Base-by-base conservation (phyloP, 768 basidiomycete species). In the Psilocybe sp. region DNA sequence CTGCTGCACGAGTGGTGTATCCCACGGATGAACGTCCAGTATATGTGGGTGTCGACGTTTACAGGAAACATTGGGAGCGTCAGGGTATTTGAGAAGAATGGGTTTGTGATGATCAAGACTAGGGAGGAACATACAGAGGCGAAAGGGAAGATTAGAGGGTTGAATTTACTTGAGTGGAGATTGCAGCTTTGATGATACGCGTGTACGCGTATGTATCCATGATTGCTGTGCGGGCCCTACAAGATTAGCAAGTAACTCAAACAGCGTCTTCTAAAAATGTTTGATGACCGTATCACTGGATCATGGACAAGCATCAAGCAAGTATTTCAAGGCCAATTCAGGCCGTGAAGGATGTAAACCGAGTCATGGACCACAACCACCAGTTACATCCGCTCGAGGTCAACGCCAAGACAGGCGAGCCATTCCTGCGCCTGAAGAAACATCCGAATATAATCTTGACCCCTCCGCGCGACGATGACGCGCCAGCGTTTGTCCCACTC, bases 1-100 rank as follows among this genome's bases (percentile, higher is more conserved):
- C 41, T 91, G 31, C 47, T 89, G 39, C 59, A 75, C 14, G 59
- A 73, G 8, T 88, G 88, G 86, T 79, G 70, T 16, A 69, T 87
- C 37, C 85, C 84, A 1, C 68, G 82, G 42, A 86, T 89, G 87
- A 73, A 75, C 0, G 71, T 76, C 6, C 72, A 73, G 8, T 60
- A 61, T 42, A 70, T 87, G 50, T 63, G 69, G 14, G 76, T 66
- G 2, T 65, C 68, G 10, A 71, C 76, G 5, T 79, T 77, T 43
- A 59, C 60, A 4, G 84, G 72, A 6, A 90, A 90, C 64, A 59
- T 63, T 4, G 85, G 72, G 0, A 89, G 88, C 54, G 66, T 73
- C 6, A 71, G 79, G 42, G 85, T 88, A 14, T 86, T 89, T 55
- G 40, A 57, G 37, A 65, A 62, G 52, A 65, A 64, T 43, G 59